A percentile compares a stretch with the other conserved stretches of the same genome.
Conservation (phyloP, 1,284 basidiomycete species). For the Filobasidium uniguttulatum region DNA sequence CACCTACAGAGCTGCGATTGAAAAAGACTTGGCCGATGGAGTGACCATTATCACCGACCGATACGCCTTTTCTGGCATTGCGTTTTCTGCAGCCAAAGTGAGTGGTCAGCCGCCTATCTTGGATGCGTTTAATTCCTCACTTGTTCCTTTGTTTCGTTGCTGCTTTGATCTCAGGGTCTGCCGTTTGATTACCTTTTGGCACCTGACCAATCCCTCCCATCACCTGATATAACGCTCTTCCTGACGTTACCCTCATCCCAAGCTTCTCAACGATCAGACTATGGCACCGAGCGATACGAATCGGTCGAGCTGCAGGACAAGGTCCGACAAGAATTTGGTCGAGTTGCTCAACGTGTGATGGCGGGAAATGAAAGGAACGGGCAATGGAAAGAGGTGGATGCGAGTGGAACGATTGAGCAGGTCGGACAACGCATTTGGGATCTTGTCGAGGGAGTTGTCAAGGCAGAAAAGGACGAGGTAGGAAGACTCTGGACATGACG, state of each 20-base stretch:
- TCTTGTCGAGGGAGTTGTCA: slow-evolving; percentile 38
- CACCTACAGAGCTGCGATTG: slow-evolving; percentile 48
- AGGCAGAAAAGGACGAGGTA: slow-evolving; percentile 2
- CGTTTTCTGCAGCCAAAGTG: slow-evolving; percentile 78
- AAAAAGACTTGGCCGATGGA: slow-evolving; percentile 49
- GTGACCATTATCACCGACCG: slow-evolving; percentile 76
- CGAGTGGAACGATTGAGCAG: slow-evolving; percentile 45
- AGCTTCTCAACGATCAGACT: slow-evolving; percentile 65
- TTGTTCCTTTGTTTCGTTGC: neutral
- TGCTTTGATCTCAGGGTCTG: slow-evolving; percentile 37
- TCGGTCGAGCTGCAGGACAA: slow-evolving; percentile 57
- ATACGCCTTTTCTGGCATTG: slow-evolving; percentile 93
- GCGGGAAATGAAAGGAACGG: slow-evolving; percentile 23
- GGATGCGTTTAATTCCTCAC: slow-evolving; percentile 17
- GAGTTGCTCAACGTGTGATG: slow-evolving; percentile 44
- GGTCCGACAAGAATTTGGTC: slow-evolving; percentile 52
- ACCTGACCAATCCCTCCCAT: slow-evolving; percentile 73
- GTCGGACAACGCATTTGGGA: slow-evolving; percentile 51
- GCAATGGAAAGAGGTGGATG: slow-evolving; percentile 54
- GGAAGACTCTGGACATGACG: slow-evolving; percentile 9
- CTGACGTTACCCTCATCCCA: slow-evolving; percentile 64
- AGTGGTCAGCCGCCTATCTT: slow-evolving; percentile 19
- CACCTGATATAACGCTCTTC: slow-evolving; percentile 79
- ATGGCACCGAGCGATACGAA: slow-evolving; percentile 82
- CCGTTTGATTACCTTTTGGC: slow-evolving; percentile 61